Percentiles rank a stretch among this genome's conserved stretches.
phyloP scores from a whole-genome alignment of 176 grass and related monocot genomes.

The Panicum miliaceum region DNA sequence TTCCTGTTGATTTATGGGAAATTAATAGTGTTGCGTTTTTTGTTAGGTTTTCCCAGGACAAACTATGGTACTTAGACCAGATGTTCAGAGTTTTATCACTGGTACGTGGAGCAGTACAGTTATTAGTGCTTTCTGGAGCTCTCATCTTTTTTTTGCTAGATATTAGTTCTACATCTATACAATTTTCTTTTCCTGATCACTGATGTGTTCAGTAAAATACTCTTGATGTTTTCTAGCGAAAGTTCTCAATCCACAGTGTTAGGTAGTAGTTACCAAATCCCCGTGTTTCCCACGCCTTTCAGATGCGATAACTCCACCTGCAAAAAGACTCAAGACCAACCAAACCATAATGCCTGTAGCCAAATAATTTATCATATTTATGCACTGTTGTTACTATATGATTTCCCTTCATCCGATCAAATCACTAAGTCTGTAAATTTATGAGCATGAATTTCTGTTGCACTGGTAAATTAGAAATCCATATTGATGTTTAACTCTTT shows the following conservation, averaged over 20 bases:
- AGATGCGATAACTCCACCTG: neutral
- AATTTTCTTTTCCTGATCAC: neutral
- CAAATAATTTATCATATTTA: neutral
- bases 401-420: neutral
- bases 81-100: slow-evolving; percentile 98
- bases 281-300: neutral
- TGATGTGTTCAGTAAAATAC: neutral
- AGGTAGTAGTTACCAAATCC: neutral
- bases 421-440: neutral
- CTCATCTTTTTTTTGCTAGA: neutral
- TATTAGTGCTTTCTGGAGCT: neutral
- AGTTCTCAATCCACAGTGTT: neutral
- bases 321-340: neutral
- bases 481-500: slow-evolving; percentile 22
- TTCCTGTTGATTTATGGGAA: slow-evolving; percentile 30
- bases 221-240: neutral
- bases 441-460: slow-evolving; percentile 16
- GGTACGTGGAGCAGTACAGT: slow-evolving; percentile 62
- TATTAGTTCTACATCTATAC: neutral
- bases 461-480: neutral
- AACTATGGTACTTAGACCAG: slow-evolving; percentile 94
- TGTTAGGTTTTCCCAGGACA: slow-evolving; percentile 94
- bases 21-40: slow-evolving; percentile 44
- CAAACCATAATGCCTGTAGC: neutral
- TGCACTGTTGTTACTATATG: neutral